Evolutionary conservation across 768 basidiomycete genomes (phyloP).

Genomic region (Lactifluus rugatus): DNA sequence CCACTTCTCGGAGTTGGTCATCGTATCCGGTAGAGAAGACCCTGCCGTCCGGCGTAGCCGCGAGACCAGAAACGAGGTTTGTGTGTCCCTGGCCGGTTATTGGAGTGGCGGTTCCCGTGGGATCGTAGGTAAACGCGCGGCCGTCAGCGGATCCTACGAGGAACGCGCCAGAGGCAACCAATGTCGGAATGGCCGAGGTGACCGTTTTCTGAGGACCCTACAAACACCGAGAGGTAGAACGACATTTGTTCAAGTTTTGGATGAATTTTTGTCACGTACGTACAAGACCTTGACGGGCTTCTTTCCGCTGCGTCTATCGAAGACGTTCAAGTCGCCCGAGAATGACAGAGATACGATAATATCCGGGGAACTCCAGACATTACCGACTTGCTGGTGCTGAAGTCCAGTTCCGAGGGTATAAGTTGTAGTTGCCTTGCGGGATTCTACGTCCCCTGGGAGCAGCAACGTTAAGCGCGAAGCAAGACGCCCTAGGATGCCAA

Average conservation of each 20-base stretch:
- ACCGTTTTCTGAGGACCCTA: slow-evolving; percentile 79
- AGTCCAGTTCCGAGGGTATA: slow-evolving; percentile 73
- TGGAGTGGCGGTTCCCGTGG: slow-evolving; percentile 34
- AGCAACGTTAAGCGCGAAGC: neutral
- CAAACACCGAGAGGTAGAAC: neutral
- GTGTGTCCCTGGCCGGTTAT: slow-evolving; percentile 62
- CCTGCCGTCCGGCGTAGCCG: slow-evolving; percentile 36
- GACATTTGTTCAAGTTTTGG: neutral
- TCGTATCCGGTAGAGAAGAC: slow-evolving; percentile 74
- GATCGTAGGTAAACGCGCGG: slow-evolving; percentile 55
- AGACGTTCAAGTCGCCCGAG: slow-evolving; percentile 69
- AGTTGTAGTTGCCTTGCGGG: slow-evolving; percentile 51
- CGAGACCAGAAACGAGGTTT: slow-evolving; percentile 57
- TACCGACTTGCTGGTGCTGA: slow-evolving; percentile 77
- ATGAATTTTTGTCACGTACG: slow-evolving; percentile 31
- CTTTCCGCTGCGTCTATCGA: slow-evolving; percentile 61
- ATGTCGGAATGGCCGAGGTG: slow-evolving; percentile 41
- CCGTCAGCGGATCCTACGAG: slow-evolving; percentile 76
- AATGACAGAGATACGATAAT: slow-evolving; percentile 78
- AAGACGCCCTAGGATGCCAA: neutral
- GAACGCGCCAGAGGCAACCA: slow-evolving; percentile 48
- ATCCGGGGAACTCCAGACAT: slow-evolving; percentile 65
- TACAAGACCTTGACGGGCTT: slow-evolving; percentile 52
- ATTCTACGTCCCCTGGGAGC: slow-evolving; percentile 67
- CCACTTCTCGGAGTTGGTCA: slow-evolving; percentile 65